Conservation (phyloP, 2,329 filamentous ascomycete genomes). For the Hirsutella minnesotensis region DNA sequence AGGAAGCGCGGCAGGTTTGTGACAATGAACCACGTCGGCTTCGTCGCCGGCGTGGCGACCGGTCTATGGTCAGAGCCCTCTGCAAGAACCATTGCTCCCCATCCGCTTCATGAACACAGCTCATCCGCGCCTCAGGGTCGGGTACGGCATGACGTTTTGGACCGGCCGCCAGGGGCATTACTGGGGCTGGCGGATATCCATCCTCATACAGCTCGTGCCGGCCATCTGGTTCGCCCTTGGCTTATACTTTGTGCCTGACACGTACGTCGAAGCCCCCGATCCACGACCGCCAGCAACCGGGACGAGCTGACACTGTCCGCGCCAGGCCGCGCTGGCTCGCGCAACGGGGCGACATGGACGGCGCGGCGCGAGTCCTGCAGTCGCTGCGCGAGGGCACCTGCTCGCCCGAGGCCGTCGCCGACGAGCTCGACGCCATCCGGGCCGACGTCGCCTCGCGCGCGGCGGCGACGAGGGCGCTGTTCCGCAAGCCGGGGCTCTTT, state of each 20-base stretch:
- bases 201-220: slow-evolving; percentile 39
- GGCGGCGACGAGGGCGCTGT: slow-evolving; percentile 10
- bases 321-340: neutral
- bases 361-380: slow-evolving; percentile 15
- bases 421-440: slow-evolving; percentile 34
- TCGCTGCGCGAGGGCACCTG: slow-evolving; percentile 36
- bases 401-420: slow-evolving; percentile 21
- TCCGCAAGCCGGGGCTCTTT: slow-evolving; percentile 30
- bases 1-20: slow-evolving; percentile 41
- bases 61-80: slow-evolving; percentile 37
- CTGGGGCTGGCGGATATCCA: slow-evolving; percentile 40
- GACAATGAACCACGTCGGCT: slow-evolving; percentile 47
- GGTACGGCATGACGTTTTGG: slow-evolving; percentile 45
- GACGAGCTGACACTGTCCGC: no score
- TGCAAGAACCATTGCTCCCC: neutral
- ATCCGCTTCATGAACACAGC: neutral
- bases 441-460: slow-evolving; percentile 27
- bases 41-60: slow-evolving; percentile 39
- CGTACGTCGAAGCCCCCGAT: slow-evolving; percentile 25
- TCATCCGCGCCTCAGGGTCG: slow-evolving; percentile 28
- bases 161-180: slow-evolving; percentile 25
- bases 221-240: slow-evolving; percentile 35
- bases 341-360: neutral
- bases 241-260: slow-evolving; percentile 41
- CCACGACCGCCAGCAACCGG: no score